Conservation (phyloP, 306 rosid species). For the Trifolium fragiferum region DNA sequence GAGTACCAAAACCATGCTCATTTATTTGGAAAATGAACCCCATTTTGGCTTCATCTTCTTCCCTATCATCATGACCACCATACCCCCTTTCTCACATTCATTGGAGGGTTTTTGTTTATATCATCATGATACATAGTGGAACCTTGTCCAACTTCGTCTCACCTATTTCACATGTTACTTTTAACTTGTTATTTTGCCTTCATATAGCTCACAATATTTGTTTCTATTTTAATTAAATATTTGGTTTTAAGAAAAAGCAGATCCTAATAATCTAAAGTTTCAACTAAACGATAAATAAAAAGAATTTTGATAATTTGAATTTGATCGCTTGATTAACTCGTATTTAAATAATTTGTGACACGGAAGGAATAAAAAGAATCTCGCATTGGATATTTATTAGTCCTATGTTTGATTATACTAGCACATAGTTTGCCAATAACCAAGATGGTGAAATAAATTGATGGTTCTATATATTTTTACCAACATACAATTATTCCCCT, state of each 20-base stretch:
- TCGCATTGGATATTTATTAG: neutral
- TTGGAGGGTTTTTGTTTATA: constrained; percentile 52
- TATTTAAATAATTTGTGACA: neutral
- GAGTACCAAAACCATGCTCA: constrained; percentile 83
- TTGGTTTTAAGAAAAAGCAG: too few relatives aligned
- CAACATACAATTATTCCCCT: constrained; percentile 18
- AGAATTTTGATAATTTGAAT: too few relatives aligned
- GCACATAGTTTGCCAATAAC: constrained; percentile 2
- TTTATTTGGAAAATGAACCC: constrained; percentile 84
- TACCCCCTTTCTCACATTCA: constrained; percentile 50
- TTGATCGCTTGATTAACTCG: neutral
- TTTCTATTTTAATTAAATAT: too few relatives aligned
- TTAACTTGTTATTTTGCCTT: constrained; percentile 34
- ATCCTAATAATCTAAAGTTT: too few relatives aligned
- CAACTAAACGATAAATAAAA: too few relatives aligned
- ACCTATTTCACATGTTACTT: constrained; percentile 58
- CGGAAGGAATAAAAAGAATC: too few relatives aligned
- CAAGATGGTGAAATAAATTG: constrained; percentile 27
- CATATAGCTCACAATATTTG: constrained; percentile 27
- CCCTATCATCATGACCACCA: constrained; percentile 56
- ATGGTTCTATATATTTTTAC: constrained; percentile 35
- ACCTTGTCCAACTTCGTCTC: constrained; percentile 57
- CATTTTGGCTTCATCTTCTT: constrained; percentile 73
- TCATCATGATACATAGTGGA: constrained; percentile 56
- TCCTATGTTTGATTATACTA: neutral